Percentiles rank a stretch among this genome's conserved stretches.
Conservation (phyloP, 352 stramenopile genomes). For the Nothophytophthora sp. region DNA sequence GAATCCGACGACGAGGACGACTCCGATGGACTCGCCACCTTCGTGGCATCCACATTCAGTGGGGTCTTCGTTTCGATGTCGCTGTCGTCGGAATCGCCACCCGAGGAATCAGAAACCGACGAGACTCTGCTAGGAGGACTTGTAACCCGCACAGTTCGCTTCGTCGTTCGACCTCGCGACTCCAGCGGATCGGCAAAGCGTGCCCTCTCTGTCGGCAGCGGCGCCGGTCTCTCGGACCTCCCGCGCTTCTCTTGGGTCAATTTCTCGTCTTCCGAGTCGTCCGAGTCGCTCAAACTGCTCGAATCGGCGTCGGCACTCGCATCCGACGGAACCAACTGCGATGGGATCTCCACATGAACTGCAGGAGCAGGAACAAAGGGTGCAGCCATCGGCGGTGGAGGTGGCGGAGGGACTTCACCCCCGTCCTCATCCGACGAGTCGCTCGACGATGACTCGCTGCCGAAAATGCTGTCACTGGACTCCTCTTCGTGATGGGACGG, state of each 20-base stretch:
- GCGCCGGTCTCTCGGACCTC: slow-evolving; percentile 2
- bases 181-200: slow-evolving; percentile 11
- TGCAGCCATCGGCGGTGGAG: slow-evolving; percentile 30
- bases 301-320: slow-evolving; percentile 52
- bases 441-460: slow-evolving; percentile 62
- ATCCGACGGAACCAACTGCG: slow-evolving; percentile 35
- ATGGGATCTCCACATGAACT: slow-evolving; percentile 22
- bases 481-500: slow-evolving; percentile 72
- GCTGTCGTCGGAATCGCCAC: slow-evolving; percentile 28
- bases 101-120: slow-evolving; percentile 22
- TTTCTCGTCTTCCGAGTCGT: slow-evolving; percentile 27
- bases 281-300: slow-evolving; percentile 48
- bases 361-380: slow-evolving; percentile 9
- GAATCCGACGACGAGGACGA: slow-evolving; percentile 30
- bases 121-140: slow-evolving; percentile 7
- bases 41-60: slow-evolving; percentile 13
- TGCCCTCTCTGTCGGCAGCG: slow-evolving; percentile 25
- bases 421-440: slow-evolving; percentile 48
- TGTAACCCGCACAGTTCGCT: background rate
- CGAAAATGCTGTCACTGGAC: slow-evolving; percentile 88
- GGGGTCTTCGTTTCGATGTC: slow-evolving; percentile 19
- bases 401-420: slow-evolving; percentile 38
- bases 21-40: slow-evolving; percentile 19
- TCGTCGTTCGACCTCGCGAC: background rate
- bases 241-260: slow-evolving; percentile 3